phyloP scores from a whole-genome alignment of 169 alveolate genomes.

The Eimeria necatrix region DNA sequence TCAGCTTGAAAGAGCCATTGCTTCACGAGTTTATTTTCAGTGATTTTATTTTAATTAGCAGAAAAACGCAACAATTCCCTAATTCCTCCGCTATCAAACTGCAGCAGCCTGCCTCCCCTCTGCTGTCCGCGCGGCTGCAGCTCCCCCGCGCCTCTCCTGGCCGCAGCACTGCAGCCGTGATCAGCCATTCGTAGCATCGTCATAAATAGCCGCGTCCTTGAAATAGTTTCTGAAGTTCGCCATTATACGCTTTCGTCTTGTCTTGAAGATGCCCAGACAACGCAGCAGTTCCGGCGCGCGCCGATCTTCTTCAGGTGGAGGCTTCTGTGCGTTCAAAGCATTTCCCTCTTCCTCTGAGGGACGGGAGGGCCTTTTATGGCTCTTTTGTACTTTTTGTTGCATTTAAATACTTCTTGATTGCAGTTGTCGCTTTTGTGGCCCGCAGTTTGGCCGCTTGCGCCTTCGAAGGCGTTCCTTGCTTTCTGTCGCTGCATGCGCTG shows the following conservation, averaged over 20 bases:
- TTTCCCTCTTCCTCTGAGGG: background rate
- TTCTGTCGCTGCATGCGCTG: no score
- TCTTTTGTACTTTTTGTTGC: background rate
- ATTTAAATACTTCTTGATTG: background rate
- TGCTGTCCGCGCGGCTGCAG: conserved; percentile 72
- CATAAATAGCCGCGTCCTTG: background rate
- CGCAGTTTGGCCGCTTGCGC: no score
- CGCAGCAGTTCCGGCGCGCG: conserved; percentile 73
- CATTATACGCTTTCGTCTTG: background rate
- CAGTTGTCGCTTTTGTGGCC: background rate
- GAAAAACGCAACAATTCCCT: background rate
- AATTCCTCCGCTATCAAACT: background rate
- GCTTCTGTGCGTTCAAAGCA: conserved; percentile 55
- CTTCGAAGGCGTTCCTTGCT: no score
- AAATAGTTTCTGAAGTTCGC: background rate
- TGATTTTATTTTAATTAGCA: background rate
- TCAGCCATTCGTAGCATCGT: background rate
- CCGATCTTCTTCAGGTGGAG: conserved; percentile 75
- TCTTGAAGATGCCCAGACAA: conserved; percentile 64
- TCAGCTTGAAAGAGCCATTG: background rate
- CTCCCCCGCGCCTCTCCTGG: conserved; percentile 66
- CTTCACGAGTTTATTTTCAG: background rate
- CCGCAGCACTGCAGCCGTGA: conserved; percentile 27
- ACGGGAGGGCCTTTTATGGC: background rate
- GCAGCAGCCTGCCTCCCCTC: conserved; percentile 39